phyloP scores from a whole-genome alignment of 306 rosid species.

The Quercus dentata region DNA sequence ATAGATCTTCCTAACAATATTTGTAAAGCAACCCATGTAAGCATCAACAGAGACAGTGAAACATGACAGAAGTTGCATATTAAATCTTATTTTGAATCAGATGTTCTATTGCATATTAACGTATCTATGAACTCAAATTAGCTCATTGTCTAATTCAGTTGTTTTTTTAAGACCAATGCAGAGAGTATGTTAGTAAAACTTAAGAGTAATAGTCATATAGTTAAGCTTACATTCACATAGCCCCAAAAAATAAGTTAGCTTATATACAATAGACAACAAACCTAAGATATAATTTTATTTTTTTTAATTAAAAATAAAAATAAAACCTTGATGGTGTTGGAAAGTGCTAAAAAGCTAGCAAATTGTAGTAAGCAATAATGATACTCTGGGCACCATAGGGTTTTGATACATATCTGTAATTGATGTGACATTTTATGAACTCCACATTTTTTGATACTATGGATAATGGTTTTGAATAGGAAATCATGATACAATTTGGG shows the following conservation, averaged over 20 bases:
- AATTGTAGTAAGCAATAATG: background rate
- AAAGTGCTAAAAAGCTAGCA: background rate
- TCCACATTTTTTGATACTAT: background rate
- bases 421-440: background rate
- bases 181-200: no score
- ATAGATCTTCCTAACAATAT: conserved; percentile 69
- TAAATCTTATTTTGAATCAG: background rate
- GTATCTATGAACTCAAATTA: background rate
- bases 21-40: background rate
- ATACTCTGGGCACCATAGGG: background rate
- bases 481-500: no score
- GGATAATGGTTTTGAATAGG: no score
- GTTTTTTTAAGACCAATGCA: no score
- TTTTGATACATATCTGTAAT: background rate
- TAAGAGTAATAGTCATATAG: background rate
- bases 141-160: no score
- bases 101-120: background rate
- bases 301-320: background rate
- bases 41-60: background rate
- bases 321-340: background rate
- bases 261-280: background rate
- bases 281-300: background rate
- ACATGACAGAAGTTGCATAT: background rate
- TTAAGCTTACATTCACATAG: background rate
- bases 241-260: background rate